These are phyloP conservation scores for Aspergillus eucalypticola DNA, from an alignment of 2,329 filamentous ascomycete species.

Conservation along the genomic window DNA sequence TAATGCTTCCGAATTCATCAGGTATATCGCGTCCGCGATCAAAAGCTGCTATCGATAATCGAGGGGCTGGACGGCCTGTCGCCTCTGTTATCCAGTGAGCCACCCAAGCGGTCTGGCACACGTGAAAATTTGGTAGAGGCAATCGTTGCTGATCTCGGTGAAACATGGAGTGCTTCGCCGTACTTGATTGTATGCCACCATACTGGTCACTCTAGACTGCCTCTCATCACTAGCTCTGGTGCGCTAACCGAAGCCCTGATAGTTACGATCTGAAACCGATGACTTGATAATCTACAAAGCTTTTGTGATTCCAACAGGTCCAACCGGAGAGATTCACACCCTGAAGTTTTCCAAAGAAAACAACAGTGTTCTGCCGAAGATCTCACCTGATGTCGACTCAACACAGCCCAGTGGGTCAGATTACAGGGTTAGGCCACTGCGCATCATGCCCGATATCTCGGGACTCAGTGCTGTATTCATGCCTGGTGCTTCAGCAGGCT, in stretches of 20 bases:
- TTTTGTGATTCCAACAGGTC: conserved; percentile 51
- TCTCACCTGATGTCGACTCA: conserved; percentile 54
- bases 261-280: conserved; percentile 76
- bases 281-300: conserved; percentile 89
- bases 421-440: conserved; percentile 46
- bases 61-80: conserved; percentile 78
- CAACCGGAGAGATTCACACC: conserved; percentile 25
- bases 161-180: conserved; percentile 67
- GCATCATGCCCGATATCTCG: conserved; percentile 54
- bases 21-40: conserved; percentile 74
- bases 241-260: conserved; percentile 12
- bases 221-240: neutral
- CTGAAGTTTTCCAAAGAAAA: conserved; percentile 75
- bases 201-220: neutral
- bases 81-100: conserved; percentile 71
- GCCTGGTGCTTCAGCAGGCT: conserved; percentile 74
- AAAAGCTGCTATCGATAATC: conserved; percentile 72
- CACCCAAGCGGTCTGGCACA: conserved; percentile 67
- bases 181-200: conserved; percentile 72
- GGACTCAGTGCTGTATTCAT: conserved; percentile 83
- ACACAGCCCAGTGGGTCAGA: conserved; percentile 26
- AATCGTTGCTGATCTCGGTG: conserved; percentile 80
- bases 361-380: conserved; percentile 67
- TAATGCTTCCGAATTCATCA: conserved; percentile 38
- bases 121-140: conserved; percentile 78